Evolutionary conservation across 164 flowering plant species (phyloP).

Genomic region (Stephania cephalantha): DNA sequence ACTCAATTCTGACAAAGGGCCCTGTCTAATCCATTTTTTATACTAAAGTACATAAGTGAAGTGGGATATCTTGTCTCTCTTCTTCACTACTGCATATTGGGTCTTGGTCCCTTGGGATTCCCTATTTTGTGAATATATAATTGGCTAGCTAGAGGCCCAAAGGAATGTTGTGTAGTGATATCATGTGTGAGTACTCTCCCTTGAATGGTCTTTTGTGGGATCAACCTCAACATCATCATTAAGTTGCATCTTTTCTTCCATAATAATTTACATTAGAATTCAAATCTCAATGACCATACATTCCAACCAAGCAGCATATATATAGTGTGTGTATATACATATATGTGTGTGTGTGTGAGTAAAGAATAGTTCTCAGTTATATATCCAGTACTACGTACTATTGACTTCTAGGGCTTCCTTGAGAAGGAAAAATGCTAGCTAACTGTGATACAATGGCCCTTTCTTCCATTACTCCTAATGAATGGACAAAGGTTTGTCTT

Average conservation of each 20-base stretch:
- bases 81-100: slow-evolving; percentile 25
- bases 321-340: too few species aligned
- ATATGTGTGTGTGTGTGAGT: too few species aligned
- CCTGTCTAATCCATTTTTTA: background rate
- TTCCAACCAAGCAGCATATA: background rate
- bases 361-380: too few species aligned
- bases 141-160: background rate
- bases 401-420: too few species aligned
- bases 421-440: background rate
- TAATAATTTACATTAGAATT: background rate
- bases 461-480: background rate
- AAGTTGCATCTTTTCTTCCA: background rate
- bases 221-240: background rate
- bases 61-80: slow-evolving; percentile 41
- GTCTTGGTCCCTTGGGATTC: slow-evolving; percentile 50
- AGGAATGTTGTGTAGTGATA: slow-evolving; percentile 38
- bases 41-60: slow-evolving; percentile 18
- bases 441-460: background rate
- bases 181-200: too few species aligned
- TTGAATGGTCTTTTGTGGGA: background rate
- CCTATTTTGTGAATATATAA: slow-evolving; percentile 18
- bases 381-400: too few species aligned
- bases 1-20: slow-evolving; percentile 3
- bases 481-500: background rate
- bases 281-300: background rate